Evolutionary conservation across 371 early-diverging fungal genomes (phyloP).

Genomic region (Mucor indicus): DNA sequence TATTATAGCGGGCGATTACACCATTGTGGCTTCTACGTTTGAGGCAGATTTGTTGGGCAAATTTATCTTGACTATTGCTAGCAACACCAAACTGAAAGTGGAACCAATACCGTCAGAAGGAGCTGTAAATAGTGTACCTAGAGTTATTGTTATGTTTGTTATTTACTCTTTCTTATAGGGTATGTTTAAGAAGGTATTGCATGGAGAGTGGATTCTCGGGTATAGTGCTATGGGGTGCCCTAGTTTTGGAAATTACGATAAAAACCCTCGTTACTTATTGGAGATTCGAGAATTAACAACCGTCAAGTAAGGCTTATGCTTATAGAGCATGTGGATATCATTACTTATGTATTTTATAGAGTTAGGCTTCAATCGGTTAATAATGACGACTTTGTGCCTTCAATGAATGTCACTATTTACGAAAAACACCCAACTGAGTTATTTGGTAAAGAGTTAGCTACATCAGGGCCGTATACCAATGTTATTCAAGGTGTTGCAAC

Average conservation of each 20-base stretch:
- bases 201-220: constrained; percentile 65
- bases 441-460: constrained; percentile 60
- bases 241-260: constrained; percentile 56
- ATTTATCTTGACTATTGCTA: constrained; percentile 64
- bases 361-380: constrained; percentile 66
- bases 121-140: constrained; percentile 74
- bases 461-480: constrained; percentile 75
- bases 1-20: constrained; percentile 65
- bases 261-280: constrained; percentile 69
- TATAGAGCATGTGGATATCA: not conserved
- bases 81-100: constrained; percentile 42
- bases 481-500: constrained; percentile 64
- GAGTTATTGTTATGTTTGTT: no score
- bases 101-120: constrained; percentile 74
- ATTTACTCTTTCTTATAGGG: constrained; percentile 42
- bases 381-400: constrained; percentile 61
- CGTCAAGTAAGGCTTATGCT: constrained; percentile 44
- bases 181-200: constrained; percentile 67
- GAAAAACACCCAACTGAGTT: constrained; percentile 56
- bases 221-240: constrained; percentile 69
- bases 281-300: constrained; percentile 60
- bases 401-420: constrained; percentile 70
- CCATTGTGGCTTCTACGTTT: constrained; percentile 75
- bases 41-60: constrained; percentile 70
- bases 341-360: constrained; percentile 21